phyloP scores from a whole-genome alignment of 2,329 filamentous ascomycete species.

The Cercospora zeina region DNA sequence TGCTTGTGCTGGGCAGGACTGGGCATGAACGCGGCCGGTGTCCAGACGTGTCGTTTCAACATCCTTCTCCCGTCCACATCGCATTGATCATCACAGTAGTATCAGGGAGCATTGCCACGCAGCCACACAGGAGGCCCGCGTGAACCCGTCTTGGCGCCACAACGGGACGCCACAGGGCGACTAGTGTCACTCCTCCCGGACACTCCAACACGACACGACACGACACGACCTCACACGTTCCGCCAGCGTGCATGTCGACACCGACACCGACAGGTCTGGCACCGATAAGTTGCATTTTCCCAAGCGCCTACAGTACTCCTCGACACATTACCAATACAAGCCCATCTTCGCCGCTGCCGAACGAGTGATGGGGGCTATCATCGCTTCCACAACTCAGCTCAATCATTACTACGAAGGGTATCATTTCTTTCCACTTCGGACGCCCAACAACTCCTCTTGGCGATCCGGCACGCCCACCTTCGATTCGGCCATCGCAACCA shows the following conservation, averaged over 20 bases:
- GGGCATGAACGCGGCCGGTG: too few relatives aligned
- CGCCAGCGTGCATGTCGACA: neutral
- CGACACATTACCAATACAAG: neutral
- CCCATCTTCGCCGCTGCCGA: neutral
- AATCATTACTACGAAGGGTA: slow-evolving; percentile 12
- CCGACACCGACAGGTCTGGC: neutral
- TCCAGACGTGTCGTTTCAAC: too few relatives aligned
- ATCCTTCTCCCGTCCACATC: too few relatives aligned
- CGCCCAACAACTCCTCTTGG: neutral
- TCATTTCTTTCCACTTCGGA: neutral
- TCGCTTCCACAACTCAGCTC: neutral
- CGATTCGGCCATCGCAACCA: neutral
- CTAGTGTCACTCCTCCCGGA: neutral
- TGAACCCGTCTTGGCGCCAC: slow-evolving; percentile 6
- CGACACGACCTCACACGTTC: neutral
- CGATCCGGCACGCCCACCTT: neutral
- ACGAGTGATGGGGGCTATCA: slow-evolving; percentile 6
- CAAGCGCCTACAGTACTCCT: neutral
- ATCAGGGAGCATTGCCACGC: neutral
- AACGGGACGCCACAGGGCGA: slow-evolving; percentile 5
- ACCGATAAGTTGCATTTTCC: neutral
- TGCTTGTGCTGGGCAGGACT: too few relatives aligned
- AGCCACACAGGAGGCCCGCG: neutral
- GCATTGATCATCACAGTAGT: too few relatives aligned
- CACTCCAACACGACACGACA: too few relatives aligned